Evolutionary conservation across 202 grass and related monocot species (phyloP).

Genomic region (Cymbopogon flexuosus): DNA sequence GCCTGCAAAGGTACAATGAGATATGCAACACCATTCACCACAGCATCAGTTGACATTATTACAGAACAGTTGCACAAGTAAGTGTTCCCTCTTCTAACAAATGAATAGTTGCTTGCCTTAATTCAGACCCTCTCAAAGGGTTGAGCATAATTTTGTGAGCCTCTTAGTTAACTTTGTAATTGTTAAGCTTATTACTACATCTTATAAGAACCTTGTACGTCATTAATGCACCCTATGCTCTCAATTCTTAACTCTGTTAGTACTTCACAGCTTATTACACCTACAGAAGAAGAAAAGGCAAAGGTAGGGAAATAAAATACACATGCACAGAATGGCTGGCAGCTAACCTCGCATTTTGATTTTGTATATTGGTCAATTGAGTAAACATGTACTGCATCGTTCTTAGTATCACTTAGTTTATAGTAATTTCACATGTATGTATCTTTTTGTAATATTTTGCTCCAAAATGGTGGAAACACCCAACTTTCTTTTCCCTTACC

Average conservation of each 20-base stretch:
- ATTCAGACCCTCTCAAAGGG: slow-evolving; percentile 16
- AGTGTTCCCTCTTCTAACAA: slow-evolving; percentile 33
- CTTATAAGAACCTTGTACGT: background rate
- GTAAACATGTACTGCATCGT: slow-evolving; percentile 13
- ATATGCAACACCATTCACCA: slow-evolving; percentile 92
- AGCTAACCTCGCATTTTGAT: background rate
- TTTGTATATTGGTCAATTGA: slow-evolving; percentile 10
- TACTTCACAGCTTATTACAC: background rate
- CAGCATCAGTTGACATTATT: slow-evolving; percentile 76
- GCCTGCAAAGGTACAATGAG: slow-evolving; percentile 50
- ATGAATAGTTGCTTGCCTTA: background rate
- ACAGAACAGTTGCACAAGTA: slow-evolving; percentile 83
- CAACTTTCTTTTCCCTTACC: background rate
- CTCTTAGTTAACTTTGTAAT: slow-evolving; percentile 26
- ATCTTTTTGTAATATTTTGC: background rate
- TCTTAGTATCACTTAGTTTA: background rate
- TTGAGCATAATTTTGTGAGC: background rate
- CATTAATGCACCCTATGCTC: background rate
- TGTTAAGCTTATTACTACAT: slow-evolving; percentile 1
- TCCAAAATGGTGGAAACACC: background rate
- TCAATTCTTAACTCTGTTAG: background rate
- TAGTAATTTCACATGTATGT: background rate
- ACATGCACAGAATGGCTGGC: background rate
- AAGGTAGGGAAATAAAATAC: background rate
- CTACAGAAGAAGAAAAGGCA: background rate